Evolutionary conservation across 192 early-diverging fungal species (phyloP), one percentile per base, ranked within the genome.

Genomic region (Gamsiella multidivaricata): DNA sequence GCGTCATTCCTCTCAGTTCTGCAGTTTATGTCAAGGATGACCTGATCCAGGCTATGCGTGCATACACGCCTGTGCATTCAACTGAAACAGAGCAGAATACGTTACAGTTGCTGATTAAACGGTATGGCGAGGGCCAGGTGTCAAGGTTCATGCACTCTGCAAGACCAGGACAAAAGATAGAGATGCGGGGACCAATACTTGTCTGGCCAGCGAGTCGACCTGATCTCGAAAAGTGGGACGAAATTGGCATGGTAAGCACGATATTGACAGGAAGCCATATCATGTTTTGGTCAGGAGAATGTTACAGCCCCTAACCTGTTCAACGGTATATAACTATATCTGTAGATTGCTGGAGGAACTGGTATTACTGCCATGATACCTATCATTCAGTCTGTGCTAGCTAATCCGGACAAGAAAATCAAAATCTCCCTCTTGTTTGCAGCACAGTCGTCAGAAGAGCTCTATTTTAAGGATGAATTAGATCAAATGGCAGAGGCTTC

Each of bases 321-420:
- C 26, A n/a, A 32, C 23, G 14, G 3, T 36, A 9, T 18, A 5
- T 18, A 25, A 23, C 31, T 22, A 33, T 47, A 25, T 45, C 23
- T 3, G 22, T 81, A 88, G 86, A 83, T 94, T 57, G 91, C 91
- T 43, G 92, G 92, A 71, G 92, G 92, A n/a, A 91, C 92, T 2
- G 92, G 92, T n/a, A 88, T 92, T 22, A 86, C 92, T 5, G 91
- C 91, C 34, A 86, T 94, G 82, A 84, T 89, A 67, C 86, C 90
- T 64, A 69, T 91, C 14, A 87, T 89, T 5, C 75, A 83, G 23
- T 79, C 69, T 3, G 81, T 84, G 18, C 61, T 92, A 22, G 54
- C 61, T 15, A 63, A 89, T 37, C 64, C 82, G 0, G 41, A 54
- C 3, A 83, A 87, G 54, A 69, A 61, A 25, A 88, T 81, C 54